These are phyloP conservation scores for Grigorovia jiainica DNA, from an alignment of 805 yeast genomes.

Conservation along the genomic window DNA sequence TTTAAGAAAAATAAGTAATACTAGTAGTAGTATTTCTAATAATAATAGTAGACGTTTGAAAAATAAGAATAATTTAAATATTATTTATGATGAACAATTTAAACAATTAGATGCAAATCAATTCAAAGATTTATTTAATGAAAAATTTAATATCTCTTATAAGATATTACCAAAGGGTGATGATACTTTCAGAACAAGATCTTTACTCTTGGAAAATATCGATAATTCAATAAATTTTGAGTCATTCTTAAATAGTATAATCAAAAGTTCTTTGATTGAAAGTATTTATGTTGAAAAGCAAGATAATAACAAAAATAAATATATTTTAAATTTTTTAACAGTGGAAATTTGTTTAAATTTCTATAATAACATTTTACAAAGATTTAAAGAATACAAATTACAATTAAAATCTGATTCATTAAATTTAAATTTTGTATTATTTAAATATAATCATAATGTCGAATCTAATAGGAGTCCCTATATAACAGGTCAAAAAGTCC, in stretches of 20 bases:
- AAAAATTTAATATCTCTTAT: conserved; percentile 16
- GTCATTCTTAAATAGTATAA: conserved; percentile 30
- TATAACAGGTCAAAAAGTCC: neutral
- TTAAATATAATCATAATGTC: conserved; percentile 27
- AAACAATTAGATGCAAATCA: neutral
- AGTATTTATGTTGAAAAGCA: conserved; percentile 37
- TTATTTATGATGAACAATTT: neutral
- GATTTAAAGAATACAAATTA: conserved; percentile 29
- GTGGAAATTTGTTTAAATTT: conserved; percentile 29
- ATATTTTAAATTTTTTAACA: conserved; percentile 26
- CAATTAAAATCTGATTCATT: conserved; percentile 33
- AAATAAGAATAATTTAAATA: neutral
- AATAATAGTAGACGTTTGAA: too few species aligned
- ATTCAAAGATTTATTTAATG: conserved; percentile 6
- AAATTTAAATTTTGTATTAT: conserved; percentile 27
- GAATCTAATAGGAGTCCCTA: conserved; percentile 28
- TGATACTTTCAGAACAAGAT: conserved; percentile 26
- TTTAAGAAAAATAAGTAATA: neutral
- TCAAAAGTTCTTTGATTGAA: conserved; percentile 56
- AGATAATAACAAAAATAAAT: conserved; percentile 24
- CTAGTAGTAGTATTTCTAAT: neutral
- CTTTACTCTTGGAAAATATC: conserved; percentile 23
- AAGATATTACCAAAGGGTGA: conserved; percentile 24
- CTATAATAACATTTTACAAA: conserved; percentile 31
- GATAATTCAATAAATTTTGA: conserved; percentile 15